These are phyloP conservation scores for Lentinula sp. DNA, from an alignment of 768 basidiomycete genomes.

Conservation along the genomic window DNA sequence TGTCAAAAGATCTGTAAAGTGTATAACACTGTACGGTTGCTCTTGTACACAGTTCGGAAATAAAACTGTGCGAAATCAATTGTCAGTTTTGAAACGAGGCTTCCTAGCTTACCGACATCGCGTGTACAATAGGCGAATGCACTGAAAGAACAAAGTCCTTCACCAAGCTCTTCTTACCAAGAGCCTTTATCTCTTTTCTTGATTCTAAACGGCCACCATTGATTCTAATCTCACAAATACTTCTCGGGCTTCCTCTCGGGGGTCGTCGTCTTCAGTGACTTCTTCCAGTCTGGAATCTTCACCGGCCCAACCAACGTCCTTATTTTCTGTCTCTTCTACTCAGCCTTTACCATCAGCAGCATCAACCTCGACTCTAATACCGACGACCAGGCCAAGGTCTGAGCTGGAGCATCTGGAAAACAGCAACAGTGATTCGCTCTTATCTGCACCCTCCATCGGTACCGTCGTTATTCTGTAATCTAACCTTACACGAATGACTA, in stretches of 20 bases:
- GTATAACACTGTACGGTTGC: background rate
- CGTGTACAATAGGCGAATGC: constrained; percentile 5
- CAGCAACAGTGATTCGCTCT: constrained; percentile 15
- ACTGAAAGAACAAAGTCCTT: background rate
- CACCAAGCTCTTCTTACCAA: background rate
- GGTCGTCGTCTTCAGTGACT: constrained; percentile 31
- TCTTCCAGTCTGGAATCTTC: constrained; percentile 37
- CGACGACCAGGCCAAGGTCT: constrained; percentile 54
- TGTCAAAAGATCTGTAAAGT: background rate
- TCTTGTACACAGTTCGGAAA: background rate
- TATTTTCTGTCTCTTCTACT: constrained; percentile 19
- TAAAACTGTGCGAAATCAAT: background rate
- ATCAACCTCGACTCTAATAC: constrained; percentile 43
- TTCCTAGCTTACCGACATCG: background rate
- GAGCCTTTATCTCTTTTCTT: background rate
- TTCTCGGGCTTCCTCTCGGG: constrained; percentile 47
- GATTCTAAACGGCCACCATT: constrained; percentile 40
- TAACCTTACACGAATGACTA: background rate
- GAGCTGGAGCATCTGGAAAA: constrained; percentile 14
- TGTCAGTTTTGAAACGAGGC: background rate
- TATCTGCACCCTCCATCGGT: constrained; percentile 27
- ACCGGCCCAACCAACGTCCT: constrained; percentile 19
- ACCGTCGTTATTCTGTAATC: constrained; percentile 13
- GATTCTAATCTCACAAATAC: constrained; percentile 56
- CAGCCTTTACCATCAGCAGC: constrained; percentile 19